These are phyloP conservation scores for Colletotrichum viniferum DNA, from an alignment of 2,329 filamentous ascomycete species.

Conservation along the genomic window DNA sequence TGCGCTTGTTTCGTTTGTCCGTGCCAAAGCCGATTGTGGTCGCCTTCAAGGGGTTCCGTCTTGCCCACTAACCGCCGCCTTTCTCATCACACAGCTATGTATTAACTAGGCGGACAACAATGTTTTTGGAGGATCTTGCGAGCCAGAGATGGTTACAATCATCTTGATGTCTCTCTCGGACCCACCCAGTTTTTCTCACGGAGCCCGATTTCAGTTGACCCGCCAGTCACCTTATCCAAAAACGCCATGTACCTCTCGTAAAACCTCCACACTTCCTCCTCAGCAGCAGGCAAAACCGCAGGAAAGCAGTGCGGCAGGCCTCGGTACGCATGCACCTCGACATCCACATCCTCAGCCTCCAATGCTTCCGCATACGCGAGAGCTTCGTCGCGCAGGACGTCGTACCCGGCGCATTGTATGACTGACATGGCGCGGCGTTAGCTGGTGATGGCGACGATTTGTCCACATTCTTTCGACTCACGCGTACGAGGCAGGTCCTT, in stretches of 20 bases:
- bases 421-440: constrained; percentile 25
- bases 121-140: too few species aligned
- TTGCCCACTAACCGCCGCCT: too few species aligned
- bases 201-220: not conserved
- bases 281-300: not conserved
- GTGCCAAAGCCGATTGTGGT: too few species aligned
- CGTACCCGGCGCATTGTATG: constrained; percentile 36
- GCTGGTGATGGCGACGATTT: not conserved
- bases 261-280: not conserved
- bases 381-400: constrained; percentile 41
- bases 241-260: not conserved
- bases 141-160: too few species aligned
- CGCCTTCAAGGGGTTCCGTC: too few species aligned
- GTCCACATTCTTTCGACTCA: constrained; percentile 23
- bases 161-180: too few species aligned
- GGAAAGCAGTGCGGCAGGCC: constrained; percentile 42
- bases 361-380: constrained; percentile 42
- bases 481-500: constrained; percentile 35
- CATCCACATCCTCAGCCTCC: constrained; percentile 32
- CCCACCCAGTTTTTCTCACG: too few species aligned
- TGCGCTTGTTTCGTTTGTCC: not conserved
- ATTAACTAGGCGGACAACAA: too few species aligned
- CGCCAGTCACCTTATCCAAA: not conserved
- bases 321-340: constrained; percentile 33
- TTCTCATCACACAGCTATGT: too few species aligned